Evolutionary conservation across 768 basidiomycete species (phyloP).

Genomic region (Tylopilus vinaceipallidus): DNA sequence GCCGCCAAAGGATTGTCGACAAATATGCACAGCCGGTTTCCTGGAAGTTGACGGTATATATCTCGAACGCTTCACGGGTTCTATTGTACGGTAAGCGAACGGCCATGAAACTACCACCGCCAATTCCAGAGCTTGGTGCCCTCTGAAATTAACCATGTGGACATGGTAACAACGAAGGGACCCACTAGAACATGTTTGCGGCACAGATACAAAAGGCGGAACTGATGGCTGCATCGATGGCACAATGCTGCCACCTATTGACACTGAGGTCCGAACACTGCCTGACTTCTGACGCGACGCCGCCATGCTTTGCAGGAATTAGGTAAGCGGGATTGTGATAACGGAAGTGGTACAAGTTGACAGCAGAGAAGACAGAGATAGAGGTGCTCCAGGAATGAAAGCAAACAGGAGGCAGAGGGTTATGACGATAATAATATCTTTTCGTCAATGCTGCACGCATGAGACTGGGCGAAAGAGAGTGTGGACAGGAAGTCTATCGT

Average conservation of each 20-base stretch:
- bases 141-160: no score
- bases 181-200: slow-evolving; percentile 85
- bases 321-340: slow-evolving; percentile 51
- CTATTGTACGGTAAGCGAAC: slow-evolving; percentile 62
- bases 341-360: neutral
- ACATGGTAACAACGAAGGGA: no score
- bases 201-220: slow-evolving; percentile 75
- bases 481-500: slow-evolving; percentile 11
- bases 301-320: slow-evolving; percentile 65
- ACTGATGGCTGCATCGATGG: slow-evolving; percentile 80
- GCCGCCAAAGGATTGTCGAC: slow-evolving; percentile 48
- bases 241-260: slow-evolving; percentile 68
- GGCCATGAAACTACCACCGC: slow-evolving; percentile 84
- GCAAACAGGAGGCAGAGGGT: slow-evolving; percentile 2
- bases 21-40: slow-evolving; percentile 93
- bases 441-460: slow-evolving; percentile 4
- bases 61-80: slow-evolving; percentile 45
- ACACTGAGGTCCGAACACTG: slow-evolving; percentile 88
- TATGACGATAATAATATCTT: neutral
- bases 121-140: slow-evolving; percentile 66
- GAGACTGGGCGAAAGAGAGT: neutral
- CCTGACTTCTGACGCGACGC: slow-evolving; percentile 86
- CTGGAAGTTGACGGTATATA: slow-evolving; percentile 78
- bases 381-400: neutral
- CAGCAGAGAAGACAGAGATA: neutral